These are phyloP conservation scores for Nymphaea colorata DNA, from an alignment of 164 flowering plant species.

Conservation along the genomic window DNA sequence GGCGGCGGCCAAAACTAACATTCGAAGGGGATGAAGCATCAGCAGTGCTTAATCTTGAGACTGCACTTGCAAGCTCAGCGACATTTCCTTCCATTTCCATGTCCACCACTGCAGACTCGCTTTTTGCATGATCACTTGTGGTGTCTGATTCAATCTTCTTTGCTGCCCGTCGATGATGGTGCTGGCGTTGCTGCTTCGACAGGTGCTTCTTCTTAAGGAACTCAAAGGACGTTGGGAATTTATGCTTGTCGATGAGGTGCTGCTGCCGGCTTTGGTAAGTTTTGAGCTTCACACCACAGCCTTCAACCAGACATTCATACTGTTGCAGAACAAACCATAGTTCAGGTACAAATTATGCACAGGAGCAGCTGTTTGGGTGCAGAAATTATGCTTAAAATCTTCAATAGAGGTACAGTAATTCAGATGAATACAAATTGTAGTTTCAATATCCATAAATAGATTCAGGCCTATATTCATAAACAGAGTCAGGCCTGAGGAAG, in stretches of 20 bases:
- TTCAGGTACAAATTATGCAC: no score
- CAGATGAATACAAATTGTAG: no score
- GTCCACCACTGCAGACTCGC: conserved; percentile 11
- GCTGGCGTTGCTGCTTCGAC: conserved; percentile 72
- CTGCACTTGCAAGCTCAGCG: conserved; percentile 55
- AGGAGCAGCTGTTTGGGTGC: no score
- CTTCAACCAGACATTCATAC: conserved; percentile 97
- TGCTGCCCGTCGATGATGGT: conserved; percentile 15
- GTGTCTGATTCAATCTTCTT: conserved; percentile 2
- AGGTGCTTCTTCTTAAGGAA: conserved; percentile 65
- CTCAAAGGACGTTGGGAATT: conserved; percentile 70
- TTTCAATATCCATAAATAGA: no score
- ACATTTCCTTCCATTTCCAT: conserved; percentile 75
- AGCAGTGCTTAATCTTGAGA: conserved; percentile 60
- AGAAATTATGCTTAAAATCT: no score
- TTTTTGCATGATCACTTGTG: conserved; percentile 15
- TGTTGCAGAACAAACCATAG: conserved; percentile 13
- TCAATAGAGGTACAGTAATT: no score
- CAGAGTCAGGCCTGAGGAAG: no score
- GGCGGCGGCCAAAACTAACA: conserved; percentile 77
- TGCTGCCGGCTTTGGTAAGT: conserved; percentile 75
- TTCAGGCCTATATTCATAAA: no score
- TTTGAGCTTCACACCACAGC: conserved; percentile 74
- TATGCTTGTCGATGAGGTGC: conserved; percentile 86
- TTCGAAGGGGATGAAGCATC: conserved; percentile 65